phyloP scores from a whole-genome alignment of 371 early-diverging fungal species.

The Rhizopus stolonifer region DNA sequence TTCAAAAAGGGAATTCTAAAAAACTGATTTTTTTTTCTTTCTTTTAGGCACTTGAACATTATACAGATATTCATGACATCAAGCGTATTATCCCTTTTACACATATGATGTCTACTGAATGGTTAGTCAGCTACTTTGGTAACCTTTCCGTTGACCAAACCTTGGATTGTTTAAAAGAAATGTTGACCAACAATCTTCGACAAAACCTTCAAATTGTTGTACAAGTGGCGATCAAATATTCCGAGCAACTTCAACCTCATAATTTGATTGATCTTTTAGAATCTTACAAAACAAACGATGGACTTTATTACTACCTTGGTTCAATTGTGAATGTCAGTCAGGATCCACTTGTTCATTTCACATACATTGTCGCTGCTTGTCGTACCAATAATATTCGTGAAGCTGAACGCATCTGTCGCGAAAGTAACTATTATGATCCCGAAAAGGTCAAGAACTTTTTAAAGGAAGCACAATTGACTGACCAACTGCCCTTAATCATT shows the following conservation, averaged over 20 bases:
- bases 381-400: constrained; percentile 94
- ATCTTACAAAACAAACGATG: constrained; percentile 88
- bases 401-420: constrained; percentile 96
- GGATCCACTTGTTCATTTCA: constrained; percentile 94
- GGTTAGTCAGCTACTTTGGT: constrained; percentile 91
- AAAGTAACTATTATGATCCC: constrained; percentile 93
- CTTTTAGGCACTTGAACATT: constrained; percentile 89
- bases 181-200: constrained; percentile 81
- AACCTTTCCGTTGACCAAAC: constrained; percentile 91
- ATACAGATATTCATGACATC: constrained; percentile 93
- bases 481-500: constrained; percentile 95
- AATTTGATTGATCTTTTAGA: constrained; percentile 92
- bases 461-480: constrained; percentile 93
- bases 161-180: constrained; percentile 89
- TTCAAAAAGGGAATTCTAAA: background rate
- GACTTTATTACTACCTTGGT: constrained; percentile 91
- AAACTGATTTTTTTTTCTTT: background rate
- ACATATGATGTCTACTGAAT: constrained; percentile 80
- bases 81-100: constrained; percentile 94
- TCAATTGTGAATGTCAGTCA: constrained; percentile 93
- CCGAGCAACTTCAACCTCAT: constrained; percentile 87
- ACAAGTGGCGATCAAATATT: constrained; percentile 94
- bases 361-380: constrained; percentile 96
- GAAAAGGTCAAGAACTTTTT: constrained; percentile 98
- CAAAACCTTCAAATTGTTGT: constrained; percentile 95